Percentiles rank a stretch among this genome's conserved stretches.
These are phyloP conservation scores for Lonicera japonica DNA, from an alignment of 129 eudicot genomes.

Conservation along the genomic window DNA sequence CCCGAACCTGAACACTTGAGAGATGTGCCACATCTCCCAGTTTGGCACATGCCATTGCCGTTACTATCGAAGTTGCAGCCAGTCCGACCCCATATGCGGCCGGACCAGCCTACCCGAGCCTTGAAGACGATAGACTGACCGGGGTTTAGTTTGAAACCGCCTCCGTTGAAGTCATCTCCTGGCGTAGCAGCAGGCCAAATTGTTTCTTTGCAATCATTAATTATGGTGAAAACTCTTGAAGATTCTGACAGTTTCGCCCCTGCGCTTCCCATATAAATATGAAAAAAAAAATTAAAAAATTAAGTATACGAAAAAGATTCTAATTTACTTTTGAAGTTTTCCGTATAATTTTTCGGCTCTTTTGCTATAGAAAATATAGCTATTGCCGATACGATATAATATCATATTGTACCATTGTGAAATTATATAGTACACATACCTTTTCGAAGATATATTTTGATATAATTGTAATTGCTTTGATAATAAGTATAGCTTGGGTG, in stretches of 20 bases:
- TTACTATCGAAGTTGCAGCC: slow-evolving; percentile 49
- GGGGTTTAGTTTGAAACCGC: slow-evolving; percentile 48
- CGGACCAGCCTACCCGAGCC: slow-evolving; percentile 48
- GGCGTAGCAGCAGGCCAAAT: slow-evolving; percentile 69
- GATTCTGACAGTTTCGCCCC: slow-evolving; percentile 31
- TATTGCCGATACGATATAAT: no score
- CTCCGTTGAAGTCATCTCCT: slow-evolving; percentile 50
- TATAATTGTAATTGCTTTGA: no score
- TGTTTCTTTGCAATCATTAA: slow-evolving; percentile 53
- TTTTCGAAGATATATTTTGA: no score
- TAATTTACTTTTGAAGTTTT: no score
- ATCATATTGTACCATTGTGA: no score
- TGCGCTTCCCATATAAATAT: slow-evolving; percentile 6
- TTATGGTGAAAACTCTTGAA: slow-evolving; percentile 48
- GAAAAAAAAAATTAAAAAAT: no score
- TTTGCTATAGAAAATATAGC: no score
- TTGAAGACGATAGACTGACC: slow-evolving; percentile 37
- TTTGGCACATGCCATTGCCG: slow-evolving; percentile 50
- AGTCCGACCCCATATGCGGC: slow-evolving; percentile 74
- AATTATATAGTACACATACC: no score
- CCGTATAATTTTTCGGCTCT: no score
- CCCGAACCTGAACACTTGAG: slow-evolving; percentile 58
- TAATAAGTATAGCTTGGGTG: no score
- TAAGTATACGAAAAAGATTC: no score
- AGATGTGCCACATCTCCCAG: slow-evolving; percentile 55